Base-by-base conservation (phyloP, 495 filamentous ascomycete species). In the Gamarada debralockiae region DNA sequence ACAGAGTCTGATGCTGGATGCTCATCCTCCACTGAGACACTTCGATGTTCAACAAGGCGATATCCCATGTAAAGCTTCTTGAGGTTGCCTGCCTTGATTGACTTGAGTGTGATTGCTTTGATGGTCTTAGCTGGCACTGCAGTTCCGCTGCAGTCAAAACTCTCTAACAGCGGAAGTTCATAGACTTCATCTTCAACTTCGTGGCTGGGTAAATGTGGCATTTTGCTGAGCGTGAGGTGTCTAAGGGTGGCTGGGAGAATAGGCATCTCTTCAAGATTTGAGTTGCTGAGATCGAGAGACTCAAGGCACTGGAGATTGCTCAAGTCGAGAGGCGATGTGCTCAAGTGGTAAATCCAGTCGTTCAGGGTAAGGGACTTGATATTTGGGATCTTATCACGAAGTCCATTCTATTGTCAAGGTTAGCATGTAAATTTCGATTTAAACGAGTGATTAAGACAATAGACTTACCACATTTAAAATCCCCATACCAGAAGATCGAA, bases 91-190 rank as follows among this genome's bases (percentile, higher is more conserved):
- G 29, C 23, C 29, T 53, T 43, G 46, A 59, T 57, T 3, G 60
- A 56, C n/a, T 39, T 4, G 2, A 7, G 17, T 1, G 50, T 54
- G 18, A 63, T 25, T 1, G 15, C 29, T 39, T 47, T 51, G 13
- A 63, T 36, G 3, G 7, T 6, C 18, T 9, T 13, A 31, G 38
- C 21, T 17, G n/a, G 10, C 15, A 60, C 21, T 8, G 8, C 17
- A 3, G 56, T 59, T n/a, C 8, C 3, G 13, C 39, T 14, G 21
- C 51, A 54, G 15, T 38, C 25, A n/a, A 63, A 55, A 31, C 53
- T 63, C 24, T 63, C 61, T 8, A 63, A 47, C 2, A 55, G 24
- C n/a, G 61, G 61, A 34, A 63, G 40, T 1, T 49, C 22, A 18
- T 18, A 6, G 12, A 36, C 12, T 6, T 40, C 33, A 29, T 56